Conservation (phyloP, 805 yeast genomes). For the Kuraishia hungarica region DNA sequence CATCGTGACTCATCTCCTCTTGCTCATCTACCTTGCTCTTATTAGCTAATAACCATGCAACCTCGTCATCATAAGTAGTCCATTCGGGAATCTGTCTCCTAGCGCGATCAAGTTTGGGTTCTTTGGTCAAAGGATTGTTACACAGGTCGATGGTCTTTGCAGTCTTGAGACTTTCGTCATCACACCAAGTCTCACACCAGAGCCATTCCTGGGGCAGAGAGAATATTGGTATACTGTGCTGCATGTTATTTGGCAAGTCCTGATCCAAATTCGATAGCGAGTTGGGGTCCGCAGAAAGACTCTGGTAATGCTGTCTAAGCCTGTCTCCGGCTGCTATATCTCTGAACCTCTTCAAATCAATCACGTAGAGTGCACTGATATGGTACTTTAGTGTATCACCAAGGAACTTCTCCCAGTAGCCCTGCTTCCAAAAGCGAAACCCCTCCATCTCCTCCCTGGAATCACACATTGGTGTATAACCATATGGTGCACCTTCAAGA, state of each 20-base stretch:
- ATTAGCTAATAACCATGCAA: slow-evolving; percentile 21
- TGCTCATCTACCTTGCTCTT: neutral
- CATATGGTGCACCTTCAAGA: slow-evolving; percentile 77
- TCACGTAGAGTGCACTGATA: slow-evolving; percentile 76
- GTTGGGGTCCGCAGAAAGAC: slow-evolving; percentile 65
- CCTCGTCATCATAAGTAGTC: slow-evolving; percentile 53
- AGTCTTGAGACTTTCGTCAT: slow-evolving; percentile 43
- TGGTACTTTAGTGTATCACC: slow-evolving; percentile 58
- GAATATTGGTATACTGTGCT: slow-evolving; percentile 53
- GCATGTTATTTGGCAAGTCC: slow-evolving; percentile 87
- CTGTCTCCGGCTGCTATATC: slow-evolving; percentile 66
- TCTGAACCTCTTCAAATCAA: slow-evolving; percentile 66
- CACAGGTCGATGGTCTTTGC: slow-evolving; percentile 83
- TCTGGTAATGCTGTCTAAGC: slow-evolving; percentile 78
- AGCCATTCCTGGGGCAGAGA: slow-evolving; percentile 80
- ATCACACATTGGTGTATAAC: slow-evolving; percentile 82
- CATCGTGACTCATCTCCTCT: slow-evolving; percentile 3
- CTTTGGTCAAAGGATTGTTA: slow-evolving; percentile 76
- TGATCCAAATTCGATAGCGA: slow-evolving; percentile 84
- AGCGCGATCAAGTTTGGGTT: slow-evolving; percentile 69
- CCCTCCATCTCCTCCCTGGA: slow-evolving; percentile 76
- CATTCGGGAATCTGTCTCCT: slow-evolving; percentile 74
- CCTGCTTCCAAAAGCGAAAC: slow-evolving; percentile 85
- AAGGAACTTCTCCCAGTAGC: slow-evolving; percentile 73
- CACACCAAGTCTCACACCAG: slow-evolving; percentile 94